Conservation (phyloP, 106 monocot genomes). For the Acanthochlamys bracteata region DNA sequence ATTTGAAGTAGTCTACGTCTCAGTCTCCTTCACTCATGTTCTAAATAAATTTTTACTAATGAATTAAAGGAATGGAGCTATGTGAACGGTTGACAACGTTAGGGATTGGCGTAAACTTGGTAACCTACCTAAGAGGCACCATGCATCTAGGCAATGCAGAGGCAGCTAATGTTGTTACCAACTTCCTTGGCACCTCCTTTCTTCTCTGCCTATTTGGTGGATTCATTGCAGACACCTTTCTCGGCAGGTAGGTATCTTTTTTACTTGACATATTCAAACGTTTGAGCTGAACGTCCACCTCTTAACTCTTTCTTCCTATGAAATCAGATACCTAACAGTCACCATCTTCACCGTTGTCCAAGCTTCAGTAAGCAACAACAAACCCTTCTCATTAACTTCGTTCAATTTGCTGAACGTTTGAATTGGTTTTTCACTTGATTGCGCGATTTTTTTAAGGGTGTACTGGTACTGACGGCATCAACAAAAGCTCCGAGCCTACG, state of each 20-base stretch:
- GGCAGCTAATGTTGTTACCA: constrained; percentile 65
- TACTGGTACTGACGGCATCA: no score
- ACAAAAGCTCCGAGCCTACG: no score
- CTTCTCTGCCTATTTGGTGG: constrained; percentile 67
- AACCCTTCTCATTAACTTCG: no score
- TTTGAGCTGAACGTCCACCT: no score
- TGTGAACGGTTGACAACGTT: constrained; percentile 65
- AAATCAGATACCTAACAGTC: constrained; percentile 63
- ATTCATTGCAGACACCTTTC: constrained; percentile 69
- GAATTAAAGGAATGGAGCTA: constrained; percentile 45
- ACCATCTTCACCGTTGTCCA: constrained; percentile 58
- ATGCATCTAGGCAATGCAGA: constrained; percentile 63
- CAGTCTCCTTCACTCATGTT: not conserved
- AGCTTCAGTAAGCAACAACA: constrained; percentile 34
- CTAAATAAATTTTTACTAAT: not conserved
- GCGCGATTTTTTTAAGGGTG: constrained; percentile 3
- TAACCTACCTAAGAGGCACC: constrained; percentile 54
- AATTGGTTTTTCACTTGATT: no score
- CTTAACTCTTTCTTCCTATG: no score
- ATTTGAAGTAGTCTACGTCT: no score
- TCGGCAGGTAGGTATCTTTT: constrained; percentile 18
- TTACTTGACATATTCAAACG: not conserved
- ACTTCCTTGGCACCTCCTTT: constrained; percentile 78
- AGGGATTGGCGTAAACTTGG: constrained; percentile 76
- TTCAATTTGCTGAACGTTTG: no score